Evolutionary conservation across 768 basidiomycete species (phyloP).

Genomic region (Tubosaeta brunneosetosa): DNA sequence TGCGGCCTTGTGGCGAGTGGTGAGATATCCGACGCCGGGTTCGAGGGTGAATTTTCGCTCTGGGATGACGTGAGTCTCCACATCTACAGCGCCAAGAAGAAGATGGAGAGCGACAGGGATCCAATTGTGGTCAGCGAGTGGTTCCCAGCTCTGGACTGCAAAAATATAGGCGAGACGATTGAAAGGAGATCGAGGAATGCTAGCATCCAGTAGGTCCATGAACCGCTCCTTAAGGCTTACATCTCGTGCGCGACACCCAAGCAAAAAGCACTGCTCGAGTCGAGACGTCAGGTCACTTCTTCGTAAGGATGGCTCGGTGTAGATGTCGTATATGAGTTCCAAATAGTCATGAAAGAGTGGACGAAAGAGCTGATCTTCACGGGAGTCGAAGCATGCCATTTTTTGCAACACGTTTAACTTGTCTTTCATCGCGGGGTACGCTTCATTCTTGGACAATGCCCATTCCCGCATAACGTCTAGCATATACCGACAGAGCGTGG

Average conservation of each 20-base stretch:
- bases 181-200: slow-evolving; percentile 77
- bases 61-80: slow-evolving; percentile 37
- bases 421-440: slow-evolving; percentile 91
- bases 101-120: slow-evolving; percentile 87
- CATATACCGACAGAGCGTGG: slow-evolving; percentile 73
- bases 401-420: slow-evolving; percentile 85
- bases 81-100: slow-evolving; percentile 68
- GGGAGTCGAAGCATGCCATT: slow-evolving; percentile 79
- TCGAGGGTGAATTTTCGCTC: slow-evolving; percentile 39
- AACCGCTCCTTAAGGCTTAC: slow-evolving; percentile 75
- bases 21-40: slow-evolving; percentile 32
- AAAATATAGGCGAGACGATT: slow-evolving; percentile 85
- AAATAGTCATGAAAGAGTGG: slow-evolving; percentile 77
- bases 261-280: slow-evolving; percentile 87
- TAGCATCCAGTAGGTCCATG: slow-evolving; percentile 84
- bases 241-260: slow-evolving; percentile 86
- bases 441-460: slow-evolving; percentile 82
- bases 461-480: slow-evolving; percentile 84
- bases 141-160: slow-evolving; percentile 94
- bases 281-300: slow-evolving; percentile 92
- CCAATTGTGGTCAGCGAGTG: slow-evolving; percentile 90
- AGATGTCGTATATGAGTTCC: slow-evolving; percentile 90
- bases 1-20: slow-evolving; percentile 42
- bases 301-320: slow-evolving; percentile 78
- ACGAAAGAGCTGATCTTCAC: slow-evolving; percentile 78